Percentiles rank a stretch among this genome's conserved stretches.
phyloP scores from a whole-genome alignment of 306 rosid species.

The Cicer bijugum region DNA sequence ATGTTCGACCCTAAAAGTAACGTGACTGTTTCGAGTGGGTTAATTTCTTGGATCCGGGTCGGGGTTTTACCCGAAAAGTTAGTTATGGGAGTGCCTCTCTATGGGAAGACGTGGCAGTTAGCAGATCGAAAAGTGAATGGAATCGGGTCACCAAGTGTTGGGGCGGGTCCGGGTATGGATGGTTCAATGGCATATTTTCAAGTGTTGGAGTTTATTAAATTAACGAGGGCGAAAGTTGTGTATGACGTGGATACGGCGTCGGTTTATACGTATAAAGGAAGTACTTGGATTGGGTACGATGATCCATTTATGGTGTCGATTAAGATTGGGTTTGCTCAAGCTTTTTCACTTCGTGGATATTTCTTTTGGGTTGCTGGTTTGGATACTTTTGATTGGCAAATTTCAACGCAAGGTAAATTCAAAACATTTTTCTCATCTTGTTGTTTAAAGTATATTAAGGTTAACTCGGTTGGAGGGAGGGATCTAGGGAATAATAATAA shows the following conservation, averaged over 20 bases:
- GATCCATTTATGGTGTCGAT: conserved; percentile 43
- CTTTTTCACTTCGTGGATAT: conserved; percentile 72
- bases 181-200: conserved; percentile 49
- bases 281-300: conserved; percentile 66
- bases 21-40: conserved; percentile 51
- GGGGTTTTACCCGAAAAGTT: conserved; percentile 52
- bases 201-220: conserved; percentile 42
- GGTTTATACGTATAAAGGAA: conserved; percentile 50
- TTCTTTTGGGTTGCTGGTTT: conserved; percentile 77
- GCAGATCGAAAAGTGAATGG: conserved; percentile 48
- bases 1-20: conserved; percentile 57
- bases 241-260: conserved; percentile 45
- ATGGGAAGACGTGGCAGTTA: conserved; percentile 66
- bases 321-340: conserved; percentile 68
- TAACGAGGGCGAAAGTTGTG: conserved; percentile 36
- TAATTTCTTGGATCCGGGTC: conserved; percentile 62
- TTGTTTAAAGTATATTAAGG: too few relatives aligned
- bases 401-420: conserved; percentile 45
- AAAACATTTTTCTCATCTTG: not conserved
- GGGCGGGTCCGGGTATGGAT: conserved; percentile 58
- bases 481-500: too few relatives aligned
- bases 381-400: conserved; percentile 49
- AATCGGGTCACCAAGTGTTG: conserved; percentile 53
- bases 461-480: too few relatives aligned
- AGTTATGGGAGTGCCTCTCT: conserved; percentile 71